Evolutionary conservation across 2,329 filamentous ascomycete species (phyloP).

Genomic region (Fusarium brachygibbosum): DNA sequence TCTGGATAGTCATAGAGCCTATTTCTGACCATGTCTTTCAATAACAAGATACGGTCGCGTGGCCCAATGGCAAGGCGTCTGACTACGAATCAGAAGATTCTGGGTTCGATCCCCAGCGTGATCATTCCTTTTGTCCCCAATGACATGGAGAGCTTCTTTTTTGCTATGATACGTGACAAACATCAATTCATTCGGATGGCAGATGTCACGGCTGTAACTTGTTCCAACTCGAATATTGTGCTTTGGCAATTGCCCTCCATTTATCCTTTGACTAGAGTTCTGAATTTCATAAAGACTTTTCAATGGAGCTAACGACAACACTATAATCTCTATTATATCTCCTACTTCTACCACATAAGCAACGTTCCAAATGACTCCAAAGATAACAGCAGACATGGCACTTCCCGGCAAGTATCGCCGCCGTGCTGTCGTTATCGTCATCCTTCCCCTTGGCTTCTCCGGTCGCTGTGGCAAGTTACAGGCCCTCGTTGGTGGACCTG

Average conservation of each 20-base stretch:
- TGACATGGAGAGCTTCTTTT: no score
- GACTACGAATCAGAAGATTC: slow-evolving; percentile 54
- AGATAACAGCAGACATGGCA: no score
- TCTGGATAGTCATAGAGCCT: neutral
- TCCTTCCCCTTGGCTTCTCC: neutral
- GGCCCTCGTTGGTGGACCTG: neutral
- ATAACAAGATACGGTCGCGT: slow-evolving; percentile 30
- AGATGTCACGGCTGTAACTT: no score
- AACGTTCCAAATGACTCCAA: neutral
- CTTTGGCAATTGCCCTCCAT: no score
- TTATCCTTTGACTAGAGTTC: no score
- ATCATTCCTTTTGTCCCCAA: slow-evolving; percentile 32
- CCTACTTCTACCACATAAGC: neutral
- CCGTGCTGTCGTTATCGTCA: neutral
- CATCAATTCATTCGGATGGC: no score
- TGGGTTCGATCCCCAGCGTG: slow-evolving; percentile 51
- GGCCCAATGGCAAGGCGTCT: slow-evolving; percentile 53
- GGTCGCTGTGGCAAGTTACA: neutral
- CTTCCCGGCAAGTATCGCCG: neutral
- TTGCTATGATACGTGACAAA: no score
- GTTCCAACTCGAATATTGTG: no score
- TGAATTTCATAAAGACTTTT: no score
- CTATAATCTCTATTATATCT: no score
- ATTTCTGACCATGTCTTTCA: neutral
- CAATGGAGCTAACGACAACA: no score